Percentiles rank a stretch among this genome's conserved stretches.
phyloP scores from a whole-genome alignment of 2,329 filamentous ascomycete genomes.

The Tolypocladium amazonense region DNA sequence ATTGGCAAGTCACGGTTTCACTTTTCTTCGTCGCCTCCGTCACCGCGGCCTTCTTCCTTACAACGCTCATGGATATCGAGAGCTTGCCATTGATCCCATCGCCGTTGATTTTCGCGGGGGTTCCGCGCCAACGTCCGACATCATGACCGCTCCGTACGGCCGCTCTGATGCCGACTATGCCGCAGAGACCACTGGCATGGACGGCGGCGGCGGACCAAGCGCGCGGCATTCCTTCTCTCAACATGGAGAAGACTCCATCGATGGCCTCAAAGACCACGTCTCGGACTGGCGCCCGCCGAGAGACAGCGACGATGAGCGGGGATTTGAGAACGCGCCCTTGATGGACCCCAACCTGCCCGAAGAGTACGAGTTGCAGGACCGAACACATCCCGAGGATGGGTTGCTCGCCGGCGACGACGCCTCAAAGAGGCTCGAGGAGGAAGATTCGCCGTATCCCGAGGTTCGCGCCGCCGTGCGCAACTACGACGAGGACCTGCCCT shows the following conservation, averaged over 20 bases:
- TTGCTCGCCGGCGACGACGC: conserved; percentile 1
- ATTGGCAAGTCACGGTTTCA: neutral
- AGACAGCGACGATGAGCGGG: conserved; percentile 33
- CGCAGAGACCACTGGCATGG: conserved; percentile 13
- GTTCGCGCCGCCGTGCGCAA: conserved; percentile 54
- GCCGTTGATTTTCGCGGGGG: neutral
- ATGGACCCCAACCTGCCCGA: conserved; percentile 40
- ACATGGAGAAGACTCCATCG: conserved; percentile 11
- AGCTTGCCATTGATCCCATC: neutral
- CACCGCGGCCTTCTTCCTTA: neutral
- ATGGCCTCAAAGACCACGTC: conserved; percentile 19
- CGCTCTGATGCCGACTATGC: neutral
- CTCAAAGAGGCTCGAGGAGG: conserved; percentile 30
- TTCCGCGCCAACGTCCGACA: neutral
- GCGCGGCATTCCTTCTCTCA: conserved; percentile 15
- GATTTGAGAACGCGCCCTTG: conserved; percentile 44
- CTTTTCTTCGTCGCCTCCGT: neutral
- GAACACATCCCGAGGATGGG: conserved; percentile 10
- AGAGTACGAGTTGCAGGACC: conserved; percentile 24
- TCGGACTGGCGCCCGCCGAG: conserved; percentile 31
- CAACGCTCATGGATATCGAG: neutral
- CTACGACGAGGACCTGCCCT: conserved; percentile 53
- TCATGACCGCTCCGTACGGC: neutral
- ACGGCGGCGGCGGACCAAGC: conserved; percentile 8
- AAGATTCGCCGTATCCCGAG: conserved; percentile 57